phyloP scores from a whole-genome alignment of 2,329 filamentous ascomycete genomes.

The Scedosporium apiospermum region DNA sequence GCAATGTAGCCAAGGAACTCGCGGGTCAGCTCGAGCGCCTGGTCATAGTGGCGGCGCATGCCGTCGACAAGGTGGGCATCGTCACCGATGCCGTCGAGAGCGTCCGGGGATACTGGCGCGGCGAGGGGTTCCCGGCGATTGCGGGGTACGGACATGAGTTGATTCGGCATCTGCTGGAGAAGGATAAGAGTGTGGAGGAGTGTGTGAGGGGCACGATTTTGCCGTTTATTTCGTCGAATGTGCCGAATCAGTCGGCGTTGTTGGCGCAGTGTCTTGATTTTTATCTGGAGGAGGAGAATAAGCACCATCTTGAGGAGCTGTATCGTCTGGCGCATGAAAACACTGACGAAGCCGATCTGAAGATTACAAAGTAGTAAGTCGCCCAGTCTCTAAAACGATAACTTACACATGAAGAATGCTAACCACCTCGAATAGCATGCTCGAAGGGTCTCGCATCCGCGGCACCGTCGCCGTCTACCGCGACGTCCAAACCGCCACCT shows the following conservation, averaged over 20 bases:
- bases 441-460: conserved; percentile 45
- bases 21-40: conserved; percentile 41
- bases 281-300: conserved; percentile 42
- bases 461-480: conserved; percentile 42
- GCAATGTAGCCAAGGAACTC: conserved; percentile 37
- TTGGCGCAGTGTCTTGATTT: conserved; percentile 51
- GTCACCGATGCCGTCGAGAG: conserved; percentile 35
- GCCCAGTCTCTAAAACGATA: background rate
- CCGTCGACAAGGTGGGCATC: conserved; percentile 31
- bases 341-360: conserved; percentile 40
- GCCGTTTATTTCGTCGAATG: conserved; percentile 44
- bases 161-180: conserved; percentile 44
- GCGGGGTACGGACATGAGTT: conserved; percentile 48
- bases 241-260: conserved; percentile 48
- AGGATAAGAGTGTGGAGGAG: conserved; percentile 40
- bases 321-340: conserved; percentile 38
- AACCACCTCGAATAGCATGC: conserved; percentile 26
- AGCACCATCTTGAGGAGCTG: conserved; percentile 39
- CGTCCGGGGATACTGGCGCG: conserved; percentile 28
- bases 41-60: conserved; percentile 42
- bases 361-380: conserved; percentile 21
- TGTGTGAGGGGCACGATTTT: conserved; percentile 47
- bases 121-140: conserved; percentile 30
- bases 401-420: too few relatives aligned
- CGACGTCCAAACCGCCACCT: conserved; percentile 24